Evolutionary conservation across 2,329 filamentous ascomycete species (phyloP).

Genomic region (Verticillium longisporum): DNA sequence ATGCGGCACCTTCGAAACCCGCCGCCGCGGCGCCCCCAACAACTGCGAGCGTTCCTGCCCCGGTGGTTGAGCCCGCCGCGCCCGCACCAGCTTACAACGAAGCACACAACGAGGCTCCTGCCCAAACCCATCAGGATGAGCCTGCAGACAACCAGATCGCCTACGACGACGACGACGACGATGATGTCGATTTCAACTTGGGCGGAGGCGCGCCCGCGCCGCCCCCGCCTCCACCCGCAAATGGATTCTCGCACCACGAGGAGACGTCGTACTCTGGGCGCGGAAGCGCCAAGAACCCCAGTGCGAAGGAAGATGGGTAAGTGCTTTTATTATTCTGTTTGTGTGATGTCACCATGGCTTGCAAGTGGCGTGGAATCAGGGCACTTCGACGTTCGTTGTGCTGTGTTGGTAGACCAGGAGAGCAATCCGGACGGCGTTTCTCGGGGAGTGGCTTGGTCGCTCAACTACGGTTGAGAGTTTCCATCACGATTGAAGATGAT

Average conservation of each 20-base stretch:
- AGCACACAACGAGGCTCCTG: constrained; percentile 17
- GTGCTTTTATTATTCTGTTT: constrained; percentile 30
- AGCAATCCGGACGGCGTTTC: not conserved
- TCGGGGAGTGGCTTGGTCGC: not conserved
- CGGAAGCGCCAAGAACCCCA: constrained; percentile 44
- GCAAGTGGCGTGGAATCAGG: not conserved
- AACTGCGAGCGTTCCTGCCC: constrained; percentile 17
- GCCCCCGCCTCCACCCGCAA: constrained; percentile 2
- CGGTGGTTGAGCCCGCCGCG: constrained; percentile 26
- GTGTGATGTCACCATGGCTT: constrained; percentile 1
- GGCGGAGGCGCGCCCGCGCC: constrained; percentile 19
- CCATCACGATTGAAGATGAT: too few relatives aligned
- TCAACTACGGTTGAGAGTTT: not conserved
- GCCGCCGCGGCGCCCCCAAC: constrained; percentile 20
- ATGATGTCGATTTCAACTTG: constrained; percentile 54
- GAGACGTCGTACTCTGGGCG: constrained; percentile 19
- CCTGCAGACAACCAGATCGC: not conserved
- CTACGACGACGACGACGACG: constrained; percentile 43
- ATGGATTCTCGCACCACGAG: constrained; percentile 18
- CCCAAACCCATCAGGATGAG: constrained; percentile 25
- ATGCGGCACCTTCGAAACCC: constrained; percentile 44
- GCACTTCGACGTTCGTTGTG: not conserved
- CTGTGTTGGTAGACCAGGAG: not conserved
- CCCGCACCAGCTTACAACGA: constrained; percentile 23
- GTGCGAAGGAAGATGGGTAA: constrained; percentile 87